phyloP scores from a whole-genome alignment of 169 alveolate genomes.

The Eimeria falciformis region DNA sequence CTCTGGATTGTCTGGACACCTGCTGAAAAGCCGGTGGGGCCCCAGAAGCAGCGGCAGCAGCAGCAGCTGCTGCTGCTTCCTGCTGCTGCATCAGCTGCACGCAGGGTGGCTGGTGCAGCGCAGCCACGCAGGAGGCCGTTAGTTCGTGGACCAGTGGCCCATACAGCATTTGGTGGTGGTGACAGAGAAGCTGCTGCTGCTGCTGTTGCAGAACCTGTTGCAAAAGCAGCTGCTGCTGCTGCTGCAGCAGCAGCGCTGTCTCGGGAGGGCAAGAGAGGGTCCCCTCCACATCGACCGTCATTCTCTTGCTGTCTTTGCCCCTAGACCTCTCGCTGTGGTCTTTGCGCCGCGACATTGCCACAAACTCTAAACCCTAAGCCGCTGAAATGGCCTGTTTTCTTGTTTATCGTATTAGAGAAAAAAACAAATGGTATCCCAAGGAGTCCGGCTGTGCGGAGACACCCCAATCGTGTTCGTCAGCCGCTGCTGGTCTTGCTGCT shows the following conservation, averaged over 20 bases:
- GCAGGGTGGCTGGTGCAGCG: not conserved
- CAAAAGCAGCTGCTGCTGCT: constrained; percentile 41
- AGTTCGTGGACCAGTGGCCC: not conserved
- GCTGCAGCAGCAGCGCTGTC: constrained; percentile 40
- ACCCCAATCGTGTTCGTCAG: too few species aligned
- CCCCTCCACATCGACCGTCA: constrained; percentile 36
- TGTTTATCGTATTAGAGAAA: too few species aligned
- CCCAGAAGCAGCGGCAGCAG: constrained; percentile 12
- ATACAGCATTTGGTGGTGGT: not conserved
- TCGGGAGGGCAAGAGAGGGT: constrained; percentile 3
- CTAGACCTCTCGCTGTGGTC: constrained; percentile 26
- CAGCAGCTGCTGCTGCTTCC: constrained; percentile 18
- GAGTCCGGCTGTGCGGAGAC: too few species aligned
- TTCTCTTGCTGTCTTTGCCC: not conserved
- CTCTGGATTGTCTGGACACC: constrained; percentile 28
- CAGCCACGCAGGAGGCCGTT: too few species aligned
- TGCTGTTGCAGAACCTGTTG: constrained; percentile 31
- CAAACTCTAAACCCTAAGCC: too few species aligned
- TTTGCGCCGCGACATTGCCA: constrained; percentile 25
- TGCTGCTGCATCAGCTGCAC: not conserved
- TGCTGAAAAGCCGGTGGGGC: constrained; percentile 32
- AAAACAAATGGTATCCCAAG: too few species aligned
- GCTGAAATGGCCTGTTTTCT: too few species aligned
- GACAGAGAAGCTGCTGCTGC: not conserved
- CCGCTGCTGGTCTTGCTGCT: too few species aligned